Evolutionary conservation across 2,329 filamentous ascomycete species (phyloP).

Genomic region (Fusarium denticulatum): DNA sequence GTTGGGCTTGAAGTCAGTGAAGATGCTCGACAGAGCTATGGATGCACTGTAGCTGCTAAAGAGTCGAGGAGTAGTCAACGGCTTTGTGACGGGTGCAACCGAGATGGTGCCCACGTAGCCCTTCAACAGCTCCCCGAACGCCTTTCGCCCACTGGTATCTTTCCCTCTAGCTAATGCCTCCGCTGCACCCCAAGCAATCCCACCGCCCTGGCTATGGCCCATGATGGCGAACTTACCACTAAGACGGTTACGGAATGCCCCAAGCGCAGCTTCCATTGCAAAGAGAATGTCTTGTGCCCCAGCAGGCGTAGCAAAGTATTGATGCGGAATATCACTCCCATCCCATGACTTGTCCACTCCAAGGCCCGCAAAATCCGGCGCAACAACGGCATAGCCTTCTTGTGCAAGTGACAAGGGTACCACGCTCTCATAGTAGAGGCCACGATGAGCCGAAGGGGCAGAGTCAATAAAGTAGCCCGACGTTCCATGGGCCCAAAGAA

Average conservation of each 20-base stretch:
- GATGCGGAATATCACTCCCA: conserved; percentile 51
- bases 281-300: conserved; percentile 56
- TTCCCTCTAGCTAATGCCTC: conserved; percentile 41
- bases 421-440: conserved; percentile 52
- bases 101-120: conserved; percentile 25
- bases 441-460: conserved; percentile 52
- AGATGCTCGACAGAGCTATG: neutral
- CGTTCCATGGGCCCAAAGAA: conserved; percentile 58
- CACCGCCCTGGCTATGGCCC: conserved; percentile 59
- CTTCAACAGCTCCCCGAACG: neutral
- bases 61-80: neutral
- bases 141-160: neutral
- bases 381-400: conserved; percentile 56
- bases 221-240: conserved; percentile 53
- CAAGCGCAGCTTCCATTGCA: conserved; percentile 53
- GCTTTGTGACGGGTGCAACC: conserved; percentile 8
- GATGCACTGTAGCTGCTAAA: conserved; percentile 1
- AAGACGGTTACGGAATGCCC: conserved; percentile 50
- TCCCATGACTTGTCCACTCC: conserved; percentile 50
- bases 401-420: conserved; percentile 51
- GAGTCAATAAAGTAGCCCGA: conserved; percentile 51
- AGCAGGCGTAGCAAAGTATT: conserved; percentile 51
- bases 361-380: conserved; percentile 56
- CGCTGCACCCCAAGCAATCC: conserved; percentile 50
- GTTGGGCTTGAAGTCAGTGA: conserved; percentile 14